Conservation (phyloP, 257 asterid species). For the Salvia rosmarinus region DNA sequence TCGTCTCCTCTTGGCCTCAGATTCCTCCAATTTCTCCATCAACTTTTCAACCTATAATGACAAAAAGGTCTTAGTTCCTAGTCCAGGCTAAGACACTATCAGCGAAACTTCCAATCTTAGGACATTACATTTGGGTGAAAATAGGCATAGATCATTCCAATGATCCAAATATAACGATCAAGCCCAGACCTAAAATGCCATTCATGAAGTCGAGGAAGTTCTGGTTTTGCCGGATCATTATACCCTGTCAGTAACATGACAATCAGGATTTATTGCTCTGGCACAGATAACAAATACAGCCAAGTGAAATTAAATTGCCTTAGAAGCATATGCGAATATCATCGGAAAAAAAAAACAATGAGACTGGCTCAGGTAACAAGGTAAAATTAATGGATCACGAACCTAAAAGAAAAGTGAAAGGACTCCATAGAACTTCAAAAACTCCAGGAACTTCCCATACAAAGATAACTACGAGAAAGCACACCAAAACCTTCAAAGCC, state of each 20-base stretch:
- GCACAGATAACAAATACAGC: conserved; percentile 7
- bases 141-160: conserved; percentile 93
- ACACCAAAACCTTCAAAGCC: conserved; percentile 63
- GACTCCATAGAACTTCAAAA: conserved; percentile 82
- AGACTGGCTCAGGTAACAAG: conserved; percentile 24
- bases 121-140: conserved; percentile 83
- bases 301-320: conserved; percentile 22
- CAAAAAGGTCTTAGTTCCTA: conserved; percentile 27
- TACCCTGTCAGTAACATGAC: conserved; percentile 60
- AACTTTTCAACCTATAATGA: conserved; percentile 77
- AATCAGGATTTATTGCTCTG: conserved; percentile 31
- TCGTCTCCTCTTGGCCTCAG: conserved; percentile 72
- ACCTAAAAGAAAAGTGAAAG: conserved; percentile 78
- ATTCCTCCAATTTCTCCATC: conserved; percentile 97
- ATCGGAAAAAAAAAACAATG: neutral
- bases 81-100: conserved; percentile 20
- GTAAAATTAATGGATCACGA: conserved; percentile 33
- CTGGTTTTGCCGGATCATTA: conserved; percentile 88
- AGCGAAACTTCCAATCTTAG: conserved; percentile 3
- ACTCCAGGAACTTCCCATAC: conserved; percentile 98
- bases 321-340: conserved; percentile 1
- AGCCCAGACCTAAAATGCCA: conserved; percentile 98
- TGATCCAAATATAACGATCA: conserved; percentile 93
- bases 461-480: conserved; percentile 85
- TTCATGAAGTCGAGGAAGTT: conserved; percentile 88